A percentile compares a stretch with the other conserved stretches of the same genome.
phyloP scores from a whole-genome alignment of 2,329 filamentous ascomycete genomes.

The Orbilia brochopaga region DNA sequence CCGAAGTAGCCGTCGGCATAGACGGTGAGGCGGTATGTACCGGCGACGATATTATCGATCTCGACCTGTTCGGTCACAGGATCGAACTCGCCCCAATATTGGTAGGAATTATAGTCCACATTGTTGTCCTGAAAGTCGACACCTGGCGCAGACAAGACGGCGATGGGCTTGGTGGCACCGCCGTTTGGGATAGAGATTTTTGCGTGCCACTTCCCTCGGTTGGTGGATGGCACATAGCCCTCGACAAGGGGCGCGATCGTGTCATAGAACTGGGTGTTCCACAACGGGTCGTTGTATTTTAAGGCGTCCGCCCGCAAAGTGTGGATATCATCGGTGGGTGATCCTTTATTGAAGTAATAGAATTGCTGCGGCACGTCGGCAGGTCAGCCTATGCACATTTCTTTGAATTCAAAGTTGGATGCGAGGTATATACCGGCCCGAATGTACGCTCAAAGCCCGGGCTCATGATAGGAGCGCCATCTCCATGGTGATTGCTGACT shows the following conservation, averaged over 20 bases:
- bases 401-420: background rate
- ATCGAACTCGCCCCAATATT: constrained; percentile 68
- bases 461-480: constrained; percentile 69
- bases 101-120: constrained; percentile 64
- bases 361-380: constrained; percentile 60
- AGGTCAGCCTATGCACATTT: background rate
- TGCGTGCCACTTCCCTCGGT: constrained; percentile 63
- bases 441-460: constrained; percentile 70
- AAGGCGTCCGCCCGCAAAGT: constrained; percentile 65
- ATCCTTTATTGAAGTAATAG: constrained; percentile 68
- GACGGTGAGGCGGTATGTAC: constrained; percentile 68
- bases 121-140: constrained; percentile 68
- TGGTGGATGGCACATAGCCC: constrained; percentile 65
- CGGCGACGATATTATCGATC: constrained; percentile 65
- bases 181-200: constrained; percentile 63
- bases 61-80: constrained; percentile 60
- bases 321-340: constrained; percentile 60
- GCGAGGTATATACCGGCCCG: constrained; percentile 60
- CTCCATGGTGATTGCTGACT: constrained; percentile 61
- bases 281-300: constrained; percentile 62
- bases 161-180: constrained; percentile 62
- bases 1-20: constrained; percentile 70
- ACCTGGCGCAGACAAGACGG: constrained; percentile 64
- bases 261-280: constrained; percentile 69
- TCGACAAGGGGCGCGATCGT: constrained; percentile 67